Evolutionary conservation across 768 basidiomycete species (phyloP).

Genomic region (Lactarius pseudohatsudake): DNA sequence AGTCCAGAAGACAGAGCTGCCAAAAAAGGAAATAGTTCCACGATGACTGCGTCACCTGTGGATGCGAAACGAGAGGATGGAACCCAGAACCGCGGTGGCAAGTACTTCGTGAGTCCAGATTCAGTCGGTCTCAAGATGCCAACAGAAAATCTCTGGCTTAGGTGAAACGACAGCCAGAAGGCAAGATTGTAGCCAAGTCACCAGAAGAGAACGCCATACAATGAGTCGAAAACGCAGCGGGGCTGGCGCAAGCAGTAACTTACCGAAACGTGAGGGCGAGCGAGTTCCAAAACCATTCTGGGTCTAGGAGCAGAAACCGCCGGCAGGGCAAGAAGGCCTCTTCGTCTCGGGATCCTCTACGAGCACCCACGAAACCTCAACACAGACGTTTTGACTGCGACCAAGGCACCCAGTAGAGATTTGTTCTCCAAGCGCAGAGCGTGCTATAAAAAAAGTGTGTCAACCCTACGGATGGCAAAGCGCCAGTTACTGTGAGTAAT

Average conservation of each 20-base stretch:
- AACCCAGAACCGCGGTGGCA: background rate
- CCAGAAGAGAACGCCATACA: background rate
- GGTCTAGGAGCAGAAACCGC: background rate
- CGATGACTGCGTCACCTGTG: background rate
- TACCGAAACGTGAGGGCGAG: background rate
- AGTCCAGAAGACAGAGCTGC: background rate
- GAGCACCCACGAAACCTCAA: background rate
- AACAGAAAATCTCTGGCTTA: background rate
- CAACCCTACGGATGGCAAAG: background rate
- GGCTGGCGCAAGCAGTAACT: background rate
- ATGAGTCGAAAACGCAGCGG: too few species aligned
- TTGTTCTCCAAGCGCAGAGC: background rate
- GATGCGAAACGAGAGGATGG: background rate
- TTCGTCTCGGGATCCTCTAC: background rate
- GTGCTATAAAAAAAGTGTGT: background rate
- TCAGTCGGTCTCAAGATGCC: background rate
- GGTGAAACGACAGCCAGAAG: background rate
- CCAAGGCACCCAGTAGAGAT: too few species aligned
- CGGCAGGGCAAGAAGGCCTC: background rate
- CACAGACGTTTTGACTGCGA: background rate
- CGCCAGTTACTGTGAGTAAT: background rate
- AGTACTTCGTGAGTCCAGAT: background rate
- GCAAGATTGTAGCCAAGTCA: background rate
- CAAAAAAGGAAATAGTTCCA: background rate
- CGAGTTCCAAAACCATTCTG: background rate